phyloP scores from a whole-genome alignment of 1,139 yeast species.

The Candida sp. region DNA sequence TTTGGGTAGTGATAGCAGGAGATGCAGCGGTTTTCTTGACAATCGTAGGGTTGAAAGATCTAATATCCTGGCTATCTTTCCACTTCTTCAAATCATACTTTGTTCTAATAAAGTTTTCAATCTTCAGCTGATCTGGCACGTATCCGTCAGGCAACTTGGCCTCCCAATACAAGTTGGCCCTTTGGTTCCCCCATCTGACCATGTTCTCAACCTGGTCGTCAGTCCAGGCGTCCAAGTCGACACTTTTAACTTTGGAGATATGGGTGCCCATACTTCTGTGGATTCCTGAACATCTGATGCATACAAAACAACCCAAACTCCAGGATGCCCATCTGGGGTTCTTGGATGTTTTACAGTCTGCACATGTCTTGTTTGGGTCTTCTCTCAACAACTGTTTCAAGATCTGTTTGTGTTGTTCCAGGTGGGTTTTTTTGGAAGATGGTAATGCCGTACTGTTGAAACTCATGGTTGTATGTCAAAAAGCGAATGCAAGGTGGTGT shows the following conservation, averaged over 20 bases:
- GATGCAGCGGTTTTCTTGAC: not conserved
- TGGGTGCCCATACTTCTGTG: constrained; percentile 97
- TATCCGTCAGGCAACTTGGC: constrained; percentile 70
- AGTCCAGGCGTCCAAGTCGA: constrained; percentile 96
- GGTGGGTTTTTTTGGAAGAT: constrained; percentile 47
- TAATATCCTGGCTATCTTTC: constrained; percentile 46
- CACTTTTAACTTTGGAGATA: constrained; percentile 83
- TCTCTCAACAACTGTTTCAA: constrained; percentile 77
- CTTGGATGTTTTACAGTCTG: constrained; percentile 87
- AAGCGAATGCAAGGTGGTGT: not conserved
- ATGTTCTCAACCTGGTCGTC: constrained; percentile 87
- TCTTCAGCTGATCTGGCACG: constrained; percentile 83
- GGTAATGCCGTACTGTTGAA: constrained; percentile 29
- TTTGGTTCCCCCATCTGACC: constrained; percentile 86
- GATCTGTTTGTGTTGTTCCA: constrained; percentile 67
- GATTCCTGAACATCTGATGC: constrained; percentile 93
- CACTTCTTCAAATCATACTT: constrained; percentile 92
- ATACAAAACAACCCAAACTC: constrained; percentile 91
- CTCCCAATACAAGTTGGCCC: constrained; percentile 86
- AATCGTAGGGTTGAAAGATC: not conserved
- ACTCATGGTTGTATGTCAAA: constrained; percentile 15
- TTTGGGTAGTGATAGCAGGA: not conserved
- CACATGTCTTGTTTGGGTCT: constrained; percentile 77
- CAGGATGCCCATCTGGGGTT: constrained; percentile 99
- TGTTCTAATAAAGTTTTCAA: constrained; percentile 88